Evolutionary conservation across 2,329 filamentous ascomycete species (phyloP), one percentile per base, ranked within the genome.

Genomic region (Penicillium sp.): DNA sequence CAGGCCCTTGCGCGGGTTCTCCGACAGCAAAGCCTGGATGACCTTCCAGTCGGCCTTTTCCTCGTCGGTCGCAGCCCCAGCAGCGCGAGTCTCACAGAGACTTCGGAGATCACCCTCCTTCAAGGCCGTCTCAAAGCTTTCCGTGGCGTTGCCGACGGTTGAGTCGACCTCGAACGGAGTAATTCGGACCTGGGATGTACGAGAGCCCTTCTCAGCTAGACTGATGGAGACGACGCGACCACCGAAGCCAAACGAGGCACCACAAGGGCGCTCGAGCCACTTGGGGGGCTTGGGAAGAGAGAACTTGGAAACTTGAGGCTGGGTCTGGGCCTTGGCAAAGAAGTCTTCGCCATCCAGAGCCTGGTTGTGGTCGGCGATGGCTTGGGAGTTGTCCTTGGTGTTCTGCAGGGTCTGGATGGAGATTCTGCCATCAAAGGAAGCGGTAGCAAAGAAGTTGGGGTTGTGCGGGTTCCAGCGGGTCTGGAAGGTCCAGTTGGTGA

Each of bases 401-500:
- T 95, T 97, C 73, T 99, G 95, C 42, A 97, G 84, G 1, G 94
- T 96, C 74, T 97, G 94, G 47, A 99, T 82, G 1, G 90, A 89
- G 63, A 99, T 96, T 78, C 96, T 97, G 69, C 96, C 95, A 72
- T 99, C 95, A 67, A 98, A 98, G 2, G 94, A 96, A 10, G 96
- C 95, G 17, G 95, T 98, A 17, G 96, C 96, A 52, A 94, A 91
- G 59, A 99, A 83, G 72, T 88, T 91, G 11, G 95, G 94, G 76
- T 99, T 96, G 67, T 91, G 88, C 34, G 95, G 95, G 75, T 96
- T 93, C 84, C 96, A 98, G 63, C 89, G 86, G 5, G 95, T 96
- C 73, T 94, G 88, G 81, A 99, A 99, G 5, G 93, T 96, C 94
- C 95, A 99, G 77, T 98, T 99, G n/a, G 94, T 97, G 55, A 96